Base-by-base conservation (phyloP, 1,284 basidiomycete species). In the Athelia sp. region DNA sequence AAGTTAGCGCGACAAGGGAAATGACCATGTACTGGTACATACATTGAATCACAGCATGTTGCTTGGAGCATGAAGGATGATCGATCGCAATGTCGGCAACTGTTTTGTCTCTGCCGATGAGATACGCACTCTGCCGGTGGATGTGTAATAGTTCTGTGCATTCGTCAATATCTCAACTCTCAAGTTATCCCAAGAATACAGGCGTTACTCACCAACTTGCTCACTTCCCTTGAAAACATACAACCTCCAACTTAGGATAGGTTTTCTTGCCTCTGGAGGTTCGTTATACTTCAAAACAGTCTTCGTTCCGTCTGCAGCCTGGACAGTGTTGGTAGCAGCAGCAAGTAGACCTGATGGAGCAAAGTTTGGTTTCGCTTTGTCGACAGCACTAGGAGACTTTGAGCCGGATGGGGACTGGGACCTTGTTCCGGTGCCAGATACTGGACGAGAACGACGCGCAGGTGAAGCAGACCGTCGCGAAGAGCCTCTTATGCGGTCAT, bases 251-350 rank as follows among this genome's bases (percentile, higher is more conserved):
- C 88, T 89, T 34, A 88, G 69, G 2, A 78, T 71, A 3, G 97
- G 96, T 62, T 95, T 97, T 55, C 95, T 76, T 21, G 97, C 97
- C 73, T 99, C 97, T 1, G 96, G 93, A 11, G 97, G 97, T 67
- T 99, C 97, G 59, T 98, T 96, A 65, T 99, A 99, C 67, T 99
- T 99, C 53, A 99, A 74, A 35, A 96, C 82, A 1, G 95, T 91
- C 50, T 86, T 93, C 48, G 82, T 84, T 10, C 89, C 87, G 58
- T 90, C 84, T 8, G 70, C 68, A 29, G 79, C 76, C 59, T 84
- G 81, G 43, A 93, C 83, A 1, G 87, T 91, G 61, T 98, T 97
- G 4, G 93, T 96, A 62, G 93, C 97, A 4, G 94, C 95, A 0
- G 96, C 97, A 19, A 99, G 79, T 11, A 97, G 74, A 6, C 97